Evolutionary conservation across 2,329 filamentous ascomycete genomes (phyloP).

Genomic region (Hypoxylon sp.): DNA sequence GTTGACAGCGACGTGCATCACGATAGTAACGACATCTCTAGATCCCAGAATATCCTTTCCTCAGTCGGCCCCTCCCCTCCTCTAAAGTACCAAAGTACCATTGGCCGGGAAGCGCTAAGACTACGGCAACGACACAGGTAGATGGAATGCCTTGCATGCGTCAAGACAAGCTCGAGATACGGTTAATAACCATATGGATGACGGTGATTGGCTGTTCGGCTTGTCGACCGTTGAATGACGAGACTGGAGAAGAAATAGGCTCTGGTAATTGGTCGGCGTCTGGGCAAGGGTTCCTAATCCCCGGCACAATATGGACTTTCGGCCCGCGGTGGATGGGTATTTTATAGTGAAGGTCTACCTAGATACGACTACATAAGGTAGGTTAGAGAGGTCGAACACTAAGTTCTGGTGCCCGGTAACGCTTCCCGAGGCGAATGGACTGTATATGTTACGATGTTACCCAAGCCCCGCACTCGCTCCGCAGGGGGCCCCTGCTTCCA

Average conservation of each 20-base stretch:
- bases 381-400: conserved; percentile 27
- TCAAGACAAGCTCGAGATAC: conserved; percentile 24
- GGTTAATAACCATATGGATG: conserved; percentile 23
- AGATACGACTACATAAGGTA: background rate
- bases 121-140: conserved; percentile 7
- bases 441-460: conserved; percentile 40
- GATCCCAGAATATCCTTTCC: conserved; percentile 17
- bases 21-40: conserved; percentile 9
- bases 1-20: conserved; percentile 11
- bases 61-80: conserved; percentile 1
- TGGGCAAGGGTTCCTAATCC: conserved; percentile 37
- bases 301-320: conserved; percentile 53
- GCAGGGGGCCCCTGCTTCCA: conserved; percentile 26
- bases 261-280: conserved; percentile 41
- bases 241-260: conserved; percentile 39
- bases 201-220: conserved; percentile 29
- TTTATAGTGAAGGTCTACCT: conserved; percentile 16
- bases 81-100: background rate
- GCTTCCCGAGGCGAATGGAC: conserved; percentile 41
- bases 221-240: conserved; percentile 32
- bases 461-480: conserved; percentile 36
- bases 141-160: conserved; percentile 36
- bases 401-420: conserved; percentile 44
- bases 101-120: conserved; percentile 16
- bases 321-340: conserved; percentile 48